Percentiles rank a stretch among this genome's conserved stretches.
phyloP scores from a whole-genome alignment of 2,329 filamentous ascomycete species.

The Claviceps capensis region DNA sequence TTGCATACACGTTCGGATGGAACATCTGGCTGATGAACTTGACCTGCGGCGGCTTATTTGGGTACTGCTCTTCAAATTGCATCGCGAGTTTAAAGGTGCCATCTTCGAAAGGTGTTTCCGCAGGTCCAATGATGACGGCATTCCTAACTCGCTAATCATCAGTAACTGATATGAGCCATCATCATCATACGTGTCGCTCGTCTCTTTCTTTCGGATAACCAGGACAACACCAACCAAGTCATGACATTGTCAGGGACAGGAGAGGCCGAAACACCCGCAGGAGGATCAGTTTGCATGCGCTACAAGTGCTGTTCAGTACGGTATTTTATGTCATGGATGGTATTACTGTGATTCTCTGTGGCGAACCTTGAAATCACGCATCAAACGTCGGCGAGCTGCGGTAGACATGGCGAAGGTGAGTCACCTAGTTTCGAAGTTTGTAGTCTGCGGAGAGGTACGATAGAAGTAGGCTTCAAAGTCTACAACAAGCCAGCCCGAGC shows the following conservation, averaged over 20 bases:
- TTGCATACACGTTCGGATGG: conserved; percentile 96
- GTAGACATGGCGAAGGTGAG: conserved; percentile 51
- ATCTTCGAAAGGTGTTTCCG: conserved; percentile 95
- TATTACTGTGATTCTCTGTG: not conserved
- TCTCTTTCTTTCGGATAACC: not conserved
- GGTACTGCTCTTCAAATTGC: conserved; percentile 98
- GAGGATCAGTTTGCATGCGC: conserved; percentile 99
- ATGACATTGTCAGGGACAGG: conserved; percentile 94
- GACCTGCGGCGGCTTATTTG: conserved; percentile 93
- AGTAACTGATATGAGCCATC: conserved; percentile 4
- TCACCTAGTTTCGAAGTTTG: not conserved
- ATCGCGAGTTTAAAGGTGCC: conserved; percentile 95
- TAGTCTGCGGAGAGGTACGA: not conserved
- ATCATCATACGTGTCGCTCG: not conserved
- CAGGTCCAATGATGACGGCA: conserved; percentile 92
- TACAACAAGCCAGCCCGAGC: not conserved
- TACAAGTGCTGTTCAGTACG: conserved; percentile 22
- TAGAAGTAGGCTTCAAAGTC: not conserved
- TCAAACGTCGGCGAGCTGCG: conserved; percentile 83
- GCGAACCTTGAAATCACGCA: conserved; percentile 97
- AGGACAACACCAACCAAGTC: conserved; percentile 57
- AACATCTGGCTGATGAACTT: conserved; percentile 99
- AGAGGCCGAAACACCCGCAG: conserved; percentile 89
- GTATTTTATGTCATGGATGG: no score
- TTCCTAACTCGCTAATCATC: conserved; percentile 49